phyloP scores from a whole-genome alignment of 306 rosid genomes.

The Luffa acutangula region DNA sequence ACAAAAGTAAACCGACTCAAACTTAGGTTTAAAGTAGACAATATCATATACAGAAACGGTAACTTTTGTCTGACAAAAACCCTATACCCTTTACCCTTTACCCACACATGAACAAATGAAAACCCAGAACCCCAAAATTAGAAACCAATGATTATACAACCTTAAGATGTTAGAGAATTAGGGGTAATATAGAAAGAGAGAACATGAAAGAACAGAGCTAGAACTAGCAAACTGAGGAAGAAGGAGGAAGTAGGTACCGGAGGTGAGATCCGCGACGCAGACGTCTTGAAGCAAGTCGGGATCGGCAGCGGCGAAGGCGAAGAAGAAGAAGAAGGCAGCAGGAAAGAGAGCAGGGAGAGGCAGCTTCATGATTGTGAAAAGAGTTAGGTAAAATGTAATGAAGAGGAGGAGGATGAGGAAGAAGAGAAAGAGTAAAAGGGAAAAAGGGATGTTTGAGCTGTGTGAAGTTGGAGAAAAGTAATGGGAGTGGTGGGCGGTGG shows the following conservation, averaged over 20 bases:
- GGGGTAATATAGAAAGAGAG: background rate
- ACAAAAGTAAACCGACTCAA: background rate
- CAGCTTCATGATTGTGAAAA: background rate
- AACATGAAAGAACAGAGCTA: background rate
- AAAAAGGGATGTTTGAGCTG: background rate
- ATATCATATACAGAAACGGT: background rate
- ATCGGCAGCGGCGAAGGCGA: background rate
- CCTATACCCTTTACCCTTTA: background rate
- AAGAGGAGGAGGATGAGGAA: background rate
- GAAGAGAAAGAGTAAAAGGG: background rate
- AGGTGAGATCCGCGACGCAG: conserved; percentile 10
- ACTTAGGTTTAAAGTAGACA: background rate
- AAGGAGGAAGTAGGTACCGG: background rate
- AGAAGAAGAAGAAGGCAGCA: background rate
- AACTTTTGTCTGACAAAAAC: background rate
- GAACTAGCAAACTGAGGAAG: background rate
- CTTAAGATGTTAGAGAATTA: background rate
- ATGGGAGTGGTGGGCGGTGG: background rate
- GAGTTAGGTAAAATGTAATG: background rate
- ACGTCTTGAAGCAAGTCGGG: conserved; percentile 13
- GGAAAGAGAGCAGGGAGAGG: background rate
- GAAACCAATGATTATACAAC: background rate
- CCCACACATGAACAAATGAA: background rate
- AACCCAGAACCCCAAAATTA: background rate
- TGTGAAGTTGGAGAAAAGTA: background rate